These are phyloP conservation scores for Cryphonectria carpinicola DNA, from an alignment of 2,329 filamentous ascomycete species.

Conservation along the genomic window DNA sequence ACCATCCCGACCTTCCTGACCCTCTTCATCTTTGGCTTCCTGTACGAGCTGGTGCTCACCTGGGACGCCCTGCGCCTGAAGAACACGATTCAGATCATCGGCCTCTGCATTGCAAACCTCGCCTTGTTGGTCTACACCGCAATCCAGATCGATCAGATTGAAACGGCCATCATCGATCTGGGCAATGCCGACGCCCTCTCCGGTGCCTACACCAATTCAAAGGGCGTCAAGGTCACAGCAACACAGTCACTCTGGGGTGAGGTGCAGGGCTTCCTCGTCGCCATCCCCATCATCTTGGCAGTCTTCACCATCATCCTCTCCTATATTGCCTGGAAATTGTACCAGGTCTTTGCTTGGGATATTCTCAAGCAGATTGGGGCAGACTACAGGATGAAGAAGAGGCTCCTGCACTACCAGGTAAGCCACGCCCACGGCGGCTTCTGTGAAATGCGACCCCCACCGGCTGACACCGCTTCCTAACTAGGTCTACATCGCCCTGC, in stretches of 20 bases:
- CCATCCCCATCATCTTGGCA: conserved; percentile 83
- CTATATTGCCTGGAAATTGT: conserved; percentile 89
- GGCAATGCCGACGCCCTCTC: conserved; percentile 47
- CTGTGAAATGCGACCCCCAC: neutral
- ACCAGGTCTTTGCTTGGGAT: conserved; percentile 98
- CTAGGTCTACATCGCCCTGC: conserved; percentile 93
- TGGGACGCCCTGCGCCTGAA: conserved; percentile 94
- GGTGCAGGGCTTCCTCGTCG: conserved; percentile 76
- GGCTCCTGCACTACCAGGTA: conserved; percentile 96
- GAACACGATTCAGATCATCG: conserved; percentile 98
- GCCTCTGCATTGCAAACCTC: conserved; percentile 88
- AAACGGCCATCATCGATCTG: conserved; percentile 68
- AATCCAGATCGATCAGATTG: conserved; percentile 90
- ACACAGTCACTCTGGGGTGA: conserved; percentile 64
- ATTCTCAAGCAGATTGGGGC: conserved; percentile 99
- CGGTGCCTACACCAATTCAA: conserved; percentile 32
- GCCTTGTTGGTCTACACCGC: conserved; percentile 91
- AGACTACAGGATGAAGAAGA: conserved; percentile 93
- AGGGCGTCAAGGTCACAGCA: conserved; percentile 12
- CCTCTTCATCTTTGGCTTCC: conserved; percentile 94
- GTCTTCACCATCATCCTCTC: conserved; percentile 73
- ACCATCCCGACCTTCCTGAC: conserved; percentile 95
- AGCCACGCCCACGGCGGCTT: conserved; percentile 28
- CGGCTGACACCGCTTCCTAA: conserved; percentile 18
- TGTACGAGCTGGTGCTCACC: conserved; percentile 87